These are phyloP conservation scores for Cavenderia fasciculata DNA, from an alignment of 78 protist genomes.

Conservation along the genomic window DNA sequence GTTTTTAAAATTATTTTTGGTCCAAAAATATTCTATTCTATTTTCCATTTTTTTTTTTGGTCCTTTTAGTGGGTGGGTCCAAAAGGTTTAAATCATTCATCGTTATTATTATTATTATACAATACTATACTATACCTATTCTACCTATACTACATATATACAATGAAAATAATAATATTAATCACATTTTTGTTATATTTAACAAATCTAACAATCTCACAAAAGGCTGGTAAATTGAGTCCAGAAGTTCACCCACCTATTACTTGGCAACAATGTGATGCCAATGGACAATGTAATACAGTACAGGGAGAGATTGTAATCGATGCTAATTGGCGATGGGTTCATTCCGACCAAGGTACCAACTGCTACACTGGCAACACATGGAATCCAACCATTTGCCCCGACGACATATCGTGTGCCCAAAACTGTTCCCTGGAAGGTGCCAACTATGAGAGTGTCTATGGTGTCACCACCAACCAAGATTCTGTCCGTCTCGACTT, in stretches of 20 bases:
- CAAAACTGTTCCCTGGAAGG: slow-evolving; percentile 79
- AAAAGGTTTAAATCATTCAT: no score
- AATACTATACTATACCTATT: no score
- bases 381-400: slow-evolving; percentile 66
- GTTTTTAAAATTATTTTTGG: no score
- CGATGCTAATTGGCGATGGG: slow-evolving; percentile 85
- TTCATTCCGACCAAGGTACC: slow-evolving; percentile 37
- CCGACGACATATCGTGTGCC: slow-evolving; percentile 78
- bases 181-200: no score
- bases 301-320: slow-evolving; percentile 23
- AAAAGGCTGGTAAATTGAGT: slow-evolving; percentile 40
- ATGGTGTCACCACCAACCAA: slow-evolving; percentile 64
- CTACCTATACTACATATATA: no score
- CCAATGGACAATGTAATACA: slow-evolving; percentile 21
- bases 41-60: no score
- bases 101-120: no score
- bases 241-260: slow-evolving; percentile 69
- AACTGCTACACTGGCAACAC: slow-evolving; percentile 85
- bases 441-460: slow-evolving; percentile 47
- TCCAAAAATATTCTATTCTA: no score
- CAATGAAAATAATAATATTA: no score
- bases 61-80: no score
- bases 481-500: slow-evolving; percentile 54
- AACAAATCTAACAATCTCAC: no score
- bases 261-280: slow-evolving; percentile 37